Evolutionary conservation across 208 protist genomes (phyloP).

Genomic region (Leishmania martiniquensis): DNA sequence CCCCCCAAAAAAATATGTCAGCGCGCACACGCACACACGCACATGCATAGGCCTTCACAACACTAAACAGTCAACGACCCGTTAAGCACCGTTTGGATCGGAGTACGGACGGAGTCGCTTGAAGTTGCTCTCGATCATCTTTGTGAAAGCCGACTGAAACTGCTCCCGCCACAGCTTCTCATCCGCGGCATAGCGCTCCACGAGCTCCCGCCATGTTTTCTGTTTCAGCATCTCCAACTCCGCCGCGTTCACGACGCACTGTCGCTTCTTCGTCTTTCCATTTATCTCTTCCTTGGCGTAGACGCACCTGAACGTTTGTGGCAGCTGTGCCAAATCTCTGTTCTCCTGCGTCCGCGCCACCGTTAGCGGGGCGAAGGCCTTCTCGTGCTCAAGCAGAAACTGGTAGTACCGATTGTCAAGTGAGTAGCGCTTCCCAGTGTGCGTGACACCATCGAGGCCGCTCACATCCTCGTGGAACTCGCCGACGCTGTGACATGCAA

Average conservation of each 20-base stretch:
- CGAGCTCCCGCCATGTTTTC: slow-evolving; percentile 55
- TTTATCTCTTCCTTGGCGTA: slow-evolving; percentile 41
- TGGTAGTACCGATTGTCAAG: slow-evolving; percentile 79
- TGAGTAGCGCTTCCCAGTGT: slow-evolving; percentile 74
- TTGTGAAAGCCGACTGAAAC: slow-evolving; percentile 76
- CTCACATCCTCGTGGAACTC: slow-evolving; percentile 89
- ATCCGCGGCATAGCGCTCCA: slow-evolving; percentile 61
- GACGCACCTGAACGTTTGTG: slow-evolving; percentile 57
- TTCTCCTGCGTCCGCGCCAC: slow-evolving; percentile 77
- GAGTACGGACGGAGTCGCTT: slow-evolving; percentile 71
- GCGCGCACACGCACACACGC: neutral
- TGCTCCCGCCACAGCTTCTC: slow-evolving; percentile 56
- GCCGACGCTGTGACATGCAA: slow-evolving; percentile 85
- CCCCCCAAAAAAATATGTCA: neutral
- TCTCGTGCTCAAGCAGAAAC: slow-evolving; percentile 76
- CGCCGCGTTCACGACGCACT: slow-evolving; percentile 64
- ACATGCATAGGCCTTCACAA: neutral
- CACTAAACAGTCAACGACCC: neutral
- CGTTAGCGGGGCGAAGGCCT: slow-evolving; percentile 52
- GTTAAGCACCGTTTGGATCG: slow-evolving; percentile 31
- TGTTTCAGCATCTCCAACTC: slow-evolving; percentile 71
- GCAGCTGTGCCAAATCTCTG: slow-evolving; percentile 58
- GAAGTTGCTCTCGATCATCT: slow-evolving; percentile 88
- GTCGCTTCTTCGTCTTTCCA: slow-evolving; percentile 26
- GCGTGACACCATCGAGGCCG: slow-evolving; percentile 66